Percentiles rank a stretch among this genome's conserved stretches.
Evolutionary conservation across 192 early-diverging fungal species (phyloP).

Genomic region (Umbelopsis vinacea): DNA sequence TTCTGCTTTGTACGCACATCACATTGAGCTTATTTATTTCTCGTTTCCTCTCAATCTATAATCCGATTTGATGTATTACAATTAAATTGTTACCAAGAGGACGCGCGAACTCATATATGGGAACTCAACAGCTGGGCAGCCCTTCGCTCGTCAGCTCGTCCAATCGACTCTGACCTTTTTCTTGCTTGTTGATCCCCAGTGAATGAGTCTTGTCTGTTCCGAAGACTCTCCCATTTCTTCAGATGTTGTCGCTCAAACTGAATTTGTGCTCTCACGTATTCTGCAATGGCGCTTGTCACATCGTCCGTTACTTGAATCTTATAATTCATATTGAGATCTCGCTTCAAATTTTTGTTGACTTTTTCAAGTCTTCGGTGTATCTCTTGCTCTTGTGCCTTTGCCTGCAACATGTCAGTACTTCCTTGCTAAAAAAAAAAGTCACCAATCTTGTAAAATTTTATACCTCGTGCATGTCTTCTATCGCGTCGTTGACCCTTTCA

Average conservation of each 20-base stretch:
- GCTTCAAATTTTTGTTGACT: background rate
- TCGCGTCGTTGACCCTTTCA: background rate
- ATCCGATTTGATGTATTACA: too few species aligned
- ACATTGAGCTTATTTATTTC: too few species aligned
- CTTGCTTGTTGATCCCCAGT: background rate
- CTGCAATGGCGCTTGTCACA: background rate
- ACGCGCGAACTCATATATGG: background rate
- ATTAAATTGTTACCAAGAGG: too few species aligned
- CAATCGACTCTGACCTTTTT: background rate
- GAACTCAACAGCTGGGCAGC: background rate
- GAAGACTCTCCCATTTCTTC: conserved; percentile 17
- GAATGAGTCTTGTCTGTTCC: background rate
- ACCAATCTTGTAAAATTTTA: background rate
- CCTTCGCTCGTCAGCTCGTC: background rate
- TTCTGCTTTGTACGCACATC: too few species aligned
- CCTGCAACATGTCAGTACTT: background rate
- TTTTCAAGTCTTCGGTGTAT: conserved; percentile 1
- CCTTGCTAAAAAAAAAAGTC: too few species aligned
- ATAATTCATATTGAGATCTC: background rate
- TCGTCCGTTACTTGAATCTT: conserved; percentile 9
- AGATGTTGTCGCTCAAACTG: conserved; percentile 2
- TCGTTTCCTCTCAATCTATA: too few species aligned
- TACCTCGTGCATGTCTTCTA: conserved; percentile 22
- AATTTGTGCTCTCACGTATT: conserved; percentile 15
- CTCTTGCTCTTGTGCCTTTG: conserved; percentile 13